Evolutionary conservation across 2,329 filamentous ascomycete genomes (phyloP).

Genomic region (Teratosphaeria nubilosa): DNA sequence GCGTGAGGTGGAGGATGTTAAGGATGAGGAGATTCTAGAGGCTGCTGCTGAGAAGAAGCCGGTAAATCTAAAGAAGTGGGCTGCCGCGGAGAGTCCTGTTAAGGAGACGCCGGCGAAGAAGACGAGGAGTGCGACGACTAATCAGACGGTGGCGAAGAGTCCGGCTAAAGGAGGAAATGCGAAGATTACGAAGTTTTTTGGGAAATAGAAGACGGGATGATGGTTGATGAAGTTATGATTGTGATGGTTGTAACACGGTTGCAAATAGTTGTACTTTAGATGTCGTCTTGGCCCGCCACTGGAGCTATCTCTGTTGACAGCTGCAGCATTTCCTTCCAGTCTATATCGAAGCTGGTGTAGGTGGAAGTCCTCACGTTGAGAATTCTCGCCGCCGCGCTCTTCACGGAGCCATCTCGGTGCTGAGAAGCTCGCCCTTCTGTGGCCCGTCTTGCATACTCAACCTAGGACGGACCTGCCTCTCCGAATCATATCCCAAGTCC

Average conservation of each 20-base stretch:
- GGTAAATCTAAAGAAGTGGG: neutral
- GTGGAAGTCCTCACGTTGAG: too few species aligned
- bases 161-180: slow-evolving; percentile 42
- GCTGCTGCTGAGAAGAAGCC: slow-evolving; percentile 10
- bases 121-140: slow-evolving; percentile 48
- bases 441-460: too few species aligned
- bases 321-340: too few species aligned
- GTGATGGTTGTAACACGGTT: neutral
- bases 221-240: neutral
- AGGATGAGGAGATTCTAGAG: slow-evolving; percentile 20
- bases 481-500: neutral
- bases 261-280: neutral
- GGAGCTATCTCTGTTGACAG: too few species aligned
- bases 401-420: too few species aligned
- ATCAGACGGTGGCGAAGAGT: slow-evolving; percentile 39
- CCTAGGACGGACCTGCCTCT: neutral
- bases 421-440: too few species aligned
- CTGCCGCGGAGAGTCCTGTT: neutral
- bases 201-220: slow-evolving; percentile 27
- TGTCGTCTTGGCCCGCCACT: neutral
- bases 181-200: slow-evolving; percentile 50
- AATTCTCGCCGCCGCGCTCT: too few species aligned
- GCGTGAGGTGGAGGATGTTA: slow-evolving; percentile 34
- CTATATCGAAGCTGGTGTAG: too few species aligned
- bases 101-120: slow-evolving; percentile 26